These are phyloP conservation scores for Pseudogymnoascus sp. DNA, from an alignment of 2,329 filamentous ascomycete species.

Conservation along the genomic window DNA sequence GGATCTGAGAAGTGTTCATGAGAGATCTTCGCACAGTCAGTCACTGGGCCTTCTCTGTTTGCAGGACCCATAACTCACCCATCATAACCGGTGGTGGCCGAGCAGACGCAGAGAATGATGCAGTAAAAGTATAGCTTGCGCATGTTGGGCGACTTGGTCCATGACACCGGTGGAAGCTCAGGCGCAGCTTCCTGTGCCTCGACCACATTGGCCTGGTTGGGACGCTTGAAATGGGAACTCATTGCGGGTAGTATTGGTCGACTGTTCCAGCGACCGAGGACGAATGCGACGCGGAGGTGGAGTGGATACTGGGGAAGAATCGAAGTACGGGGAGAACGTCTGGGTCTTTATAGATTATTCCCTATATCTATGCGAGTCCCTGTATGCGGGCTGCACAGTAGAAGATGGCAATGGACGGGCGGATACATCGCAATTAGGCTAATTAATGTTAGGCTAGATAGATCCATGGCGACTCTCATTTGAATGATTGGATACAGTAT, in stretches of 20 bases:
- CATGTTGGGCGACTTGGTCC: slow-evolving; percentile 51
- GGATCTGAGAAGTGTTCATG: slow-evolving; percentile 33
- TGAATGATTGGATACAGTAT: not conserved
- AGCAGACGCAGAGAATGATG: slow-evolving; percentile 51
- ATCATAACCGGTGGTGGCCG: slow-evolving; percentile 41
- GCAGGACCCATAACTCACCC: slow-evolving; percentile 13
- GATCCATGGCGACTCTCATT: not conserved
- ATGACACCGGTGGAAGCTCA: slow-evolving; percentile 48
- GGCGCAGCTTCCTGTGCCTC: slow-evolving; percentile 40
- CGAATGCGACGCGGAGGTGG: not conserved
- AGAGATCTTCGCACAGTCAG: slow-evolving; percentile 18
- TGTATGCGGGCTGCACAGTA: not conserved
- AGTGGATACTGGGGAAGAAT: not conserved
- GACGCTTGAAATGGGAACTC: not conserved
- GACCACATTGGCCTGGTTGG: slow-evolving; percentile 29
- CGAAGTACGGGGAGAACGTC: not conserved
- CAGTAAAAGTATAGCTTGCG: slow-evolving; percentile 49
- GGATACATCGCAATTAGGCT: not conserved
- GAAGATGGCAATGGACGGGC: not conserved
- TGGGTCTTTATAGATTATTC: not conserved
- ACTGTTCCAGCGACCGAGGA: not conserved
- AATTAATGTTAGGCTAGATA: not conserved
- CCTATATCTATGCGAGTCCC: not conserved
- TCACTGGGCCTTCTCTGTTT: not conserved
- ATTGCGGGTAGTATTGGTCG: not conserved